phyloP scores from a whole-genome alignment of 2,329 filamentous ascomycete genomes.

The Stagonosporopsis vannaccii region DNA sequence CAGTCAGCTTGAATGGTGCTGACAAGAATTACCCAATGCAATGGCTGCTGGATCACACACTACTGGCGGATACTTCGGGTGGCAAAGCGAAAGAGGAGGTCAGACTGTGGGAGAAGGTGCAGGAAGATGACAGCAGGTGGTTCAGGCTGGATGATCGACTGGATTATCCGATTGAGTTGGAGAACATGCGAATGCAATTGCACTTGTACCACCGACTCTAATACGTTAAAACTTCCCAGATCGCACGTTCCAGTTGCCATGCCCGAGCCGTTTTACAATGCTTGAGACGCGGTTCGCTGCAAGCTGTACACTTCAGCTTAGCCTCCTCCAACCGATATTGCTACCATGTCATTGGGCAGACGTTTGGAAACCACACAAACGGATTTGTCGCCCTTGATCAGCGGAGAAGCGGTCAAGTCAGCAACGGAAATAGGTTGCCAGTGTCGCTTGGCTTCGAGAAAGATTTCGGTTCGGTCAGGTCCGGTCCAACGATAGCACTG shows the following conservation, averaged over 20 bases:
- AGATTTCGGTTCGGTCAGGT: conserved; percentile 18
- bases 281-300: background rate
- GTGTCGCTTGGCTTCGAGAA: background rate
- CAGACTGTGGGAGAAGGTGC: conserved; percentile 73
- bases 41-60: conserved; percentile 85
- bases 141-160: conserved; percentile 72
- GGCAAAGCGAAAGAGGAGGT: conserved; percentile 23
- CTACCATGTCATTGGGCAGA: background rate
- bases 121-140: conserved; percentile 82
- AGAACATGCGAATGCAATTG: conserved; percentile 95
- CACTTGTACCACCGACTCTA: conserved; percentile 71
- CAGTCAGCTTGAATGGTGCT: conserved; percentile 67
- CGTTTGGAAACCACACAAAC: background rate
- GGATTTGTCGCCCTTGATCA: background rate
- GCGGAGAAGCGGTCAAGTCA: conserved; percentile 9
- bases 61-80: conserved; percentile 57
- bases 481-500: conserved; percentile 23
- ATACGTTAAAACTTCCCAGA: background rate
- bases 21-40: conserved; percentile 86
- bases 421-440: background rate
- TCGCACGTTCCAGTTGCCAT: background rate
- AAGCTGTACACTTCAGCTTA: background rate
- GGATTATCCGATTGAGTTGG: conserved; percentile 82
- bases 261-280: background rate
- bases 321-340: background rate